Percentiles rank a stretch among this genome's conserved stretches.
Conservation (phyloP, 345 rosid species). For the Moricandia moricandioides region DNA sequence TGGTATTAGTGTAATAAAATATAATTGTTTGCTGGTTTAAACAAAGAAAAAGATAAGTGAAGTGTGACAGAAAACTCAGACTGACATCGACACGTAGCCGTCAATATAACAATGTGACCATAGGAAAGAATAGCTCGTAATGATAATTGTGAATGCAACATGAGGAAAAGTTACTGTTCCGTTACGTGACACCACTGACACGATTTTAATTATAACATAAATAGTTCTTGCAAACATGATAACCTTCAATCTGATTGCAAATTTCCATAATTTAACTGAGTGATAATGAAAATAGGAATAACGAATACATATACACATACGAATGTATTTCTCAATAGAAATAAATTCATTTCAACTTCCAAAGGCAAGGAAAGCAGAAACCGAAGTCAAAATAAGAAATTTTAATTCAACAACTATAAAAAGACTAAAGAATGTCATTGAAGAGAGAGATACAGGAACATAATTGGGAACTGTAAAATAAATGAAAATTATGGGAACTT, state of each 20-base stretch:
- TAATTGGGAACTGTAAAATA: constrained; percentile 38
- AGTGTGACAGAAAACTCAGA: constrained; percentile 25
- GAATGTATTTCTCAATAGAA: background rate
- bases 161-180: background rate
- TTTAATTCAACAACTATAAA: background rate
- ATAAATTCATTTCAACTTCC: constrained; percentile 21
- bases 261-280: background rate
- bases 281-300: background rate
- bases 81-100: constrained; percentile 22
- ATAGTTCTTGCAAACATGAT: background rate
- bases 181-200: background rate
- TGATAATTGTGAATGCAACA: background rate
- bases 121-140: background rate
- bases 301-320: background rate
- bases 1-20: background rate
- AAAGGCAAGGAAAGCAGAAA: constrained; percentile 12
- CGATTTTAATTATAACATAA: background rate
- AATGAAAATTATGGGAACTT: constrained; percentile 39
- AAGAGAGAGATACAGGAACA: constrained; percentile 23
- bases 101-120: constrained; percentile 5
- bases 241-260: background rate
- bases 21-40: constrained; percentile 1
- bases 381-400: background rate
- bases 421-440: constrained; percentile 19
- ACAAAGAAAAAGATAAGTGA: background rate